Evolutionary conservation across 352 stramenopile species (phyloP), one percentile per base, ranked within the genome.

Genomic region (Stephanocyclus meneghinianus): DNA sequence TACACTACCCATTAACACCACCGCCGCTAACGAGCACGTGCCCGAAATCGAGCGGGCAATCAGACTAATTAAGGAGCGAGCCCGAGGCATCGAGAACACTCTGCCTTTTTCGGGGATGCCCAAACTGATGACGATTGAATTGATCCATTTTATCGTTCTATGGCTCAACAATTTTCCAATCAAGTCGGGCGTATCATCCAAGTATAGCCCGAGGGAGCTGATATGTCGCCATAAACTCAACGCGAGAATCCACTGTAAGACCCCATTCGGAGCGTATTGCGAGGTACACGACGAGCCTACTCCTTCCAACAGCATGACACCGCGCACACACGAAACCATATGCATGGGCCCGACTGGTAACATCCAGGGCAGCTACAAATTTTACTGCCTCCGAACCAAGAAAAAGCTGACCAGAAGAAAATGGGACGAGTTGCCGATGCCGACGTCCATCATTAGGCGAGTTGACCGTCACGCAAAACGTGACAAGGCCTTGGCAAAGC

Each of bases 91-190:
- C 9, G 4, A 48, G 2, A 48, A 35, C 10, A 73, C 64, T 18
- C 21, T 72, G 32, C 83, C 76, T 48, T 86, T 77, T 47, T 30
- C 56, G 1, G 21, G 21, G 21, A 26, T 79, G 3, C 83, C 83
- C 42, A 18, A 18, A 50, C 13, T 71, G 0, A 77, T 89, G 30
- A 40, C 76, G 7, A 68, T 75, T 13, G 48, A 81, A 47, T 16
- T 87, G 37, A 48, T 84, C 0, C 32, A 59, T 29, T 63, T 60
- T 45, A 13, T 55, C 10, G 55, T 77, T 8, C 71, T 88, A 29
- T 88, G 81, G 81, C 55, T 75, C 8, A 87, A 87, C 62, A 29
- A 15, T 5, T 73, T 87, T 35, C 66, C 71, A 50, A 1, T 35
- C 6, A 16, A 32, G 30, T 13, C 44, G 35, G 72, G 76, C 4